A percentile compares a stretch with the other conserved stretches of the same genome.
These are phyloP conservation scores for Cystobasidium tubakii DNA, from an alignment of 768 basidiomycete species.

Conservation along the genomic window DNA sequence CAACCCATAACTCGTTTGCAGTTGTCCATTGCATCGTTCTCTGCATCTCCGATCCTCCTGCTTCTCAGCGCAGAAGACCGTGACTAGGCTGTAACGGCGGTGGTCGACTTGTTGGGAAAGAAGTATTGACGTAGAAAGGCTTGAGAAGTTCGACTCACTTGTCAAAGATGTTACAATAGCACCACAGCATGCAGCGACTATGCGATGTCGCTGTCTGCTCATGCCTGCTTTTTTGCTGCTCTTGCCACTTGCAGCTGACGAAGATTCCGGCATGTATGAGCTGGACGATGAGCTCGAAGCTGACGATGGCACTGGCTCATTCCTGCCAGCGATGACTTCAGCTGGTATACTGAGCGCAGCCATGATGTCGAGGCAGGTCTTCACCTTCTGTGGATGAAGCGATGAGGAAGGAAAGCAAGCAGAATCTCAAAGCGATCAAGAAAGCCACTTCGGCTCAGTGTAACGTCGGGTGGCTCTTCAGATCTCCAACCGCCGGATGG, in stretches of 20 bases:
- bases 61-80: neutral
- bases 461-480: neutral
- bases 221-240: neutral
- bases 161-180: slow-evolving; percentile 44
- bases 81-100: neutral
- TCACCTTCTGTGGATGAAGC: neutral
- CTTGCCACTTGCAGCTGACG: slow-evolving; percentile 15
- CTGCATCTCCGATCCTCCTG: neutral
- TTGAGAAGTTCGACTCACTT: slow-evolving; percentile 35
- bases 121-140: neutral
- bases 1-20: neutral
- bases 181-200: slow-evolving; percentile 43
- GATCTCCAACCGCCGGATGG: slow-evolving; percentile 3
- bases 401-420: neutral
- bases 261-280: slow-evolving; percentile 13
- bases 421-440: neutral
- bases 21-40: neutral
- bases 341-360: slow-evolving; percentile 27
- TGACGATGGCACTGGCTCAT: neutral
- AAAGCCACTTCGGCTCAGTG: neutral
- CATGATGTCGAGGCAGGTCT: neutral
- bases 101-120: neutral
- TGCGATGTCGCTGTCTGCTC: slow-evolving; percentile 40
- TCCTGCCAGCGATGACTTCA: slow-evolving; percentile 16
- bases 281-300: slow-evolving; percentile 11